These are phyloP conservation scores for Candida mattraensis DNA, from an alignment of 805 yeast species.

Conservation along the genomic window DNA sequence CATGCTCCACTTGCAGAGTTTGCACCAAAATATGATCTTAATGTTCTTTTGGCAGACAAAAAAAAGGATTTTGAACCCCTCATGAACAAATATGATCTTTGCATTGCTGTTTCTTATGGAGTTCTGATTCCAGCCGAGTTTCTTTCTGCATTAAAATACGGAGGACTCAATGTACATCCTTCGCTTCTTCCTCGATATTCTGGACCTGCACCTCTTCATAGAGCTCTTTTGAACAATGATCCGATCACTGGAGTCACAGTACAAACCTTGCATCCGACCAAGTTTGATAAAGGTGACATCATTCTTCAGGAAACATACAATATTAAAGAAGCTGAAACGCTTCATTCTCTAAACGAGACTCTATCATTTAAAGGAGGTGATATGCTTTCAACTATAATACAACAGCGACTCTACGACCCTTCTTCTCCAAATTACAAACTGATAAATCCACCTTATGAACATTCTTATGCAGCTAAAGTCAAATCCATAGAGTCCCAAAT, in stretches of 20 bases:
- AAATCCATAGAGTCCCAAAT: constrained; percentile 41
- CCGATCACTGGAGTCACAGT: constrained; percentile 76
- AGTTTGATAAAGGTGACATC: constrained; percentile 79
- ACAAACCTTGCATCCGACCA: constrained; percentile 85
- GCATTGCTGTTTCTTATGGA: constrained; percentile 94
- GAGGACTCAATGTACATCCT: constrained; percentile 92
- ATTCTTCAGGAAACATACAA: constrained; percentile 53
- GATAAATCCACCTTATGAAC: constrained; percentile 32
- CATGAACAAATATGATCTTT: constrained; percentile 48
- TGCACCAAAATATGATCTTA: constrained; percentile 36
- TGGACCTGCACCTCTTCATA: constrained; percentile 90
- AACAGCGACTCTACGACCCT: constrained; percentile 30
- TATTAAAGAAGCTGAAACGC: constrained; percentile 45
- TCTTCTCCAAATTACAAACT: constrained; percentile 8
- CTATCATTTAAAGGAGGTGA: constrained; percentile 65
- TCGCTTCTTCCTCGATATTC: constrained; percentile 78
- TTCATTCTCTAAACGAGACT: constrained; percentile 43
- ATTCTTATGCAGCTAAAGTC: constrained; percentile 61
- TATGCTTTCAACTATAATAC: constrained; percentile 48
- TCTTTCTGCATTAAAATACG: constrained; percentile 46
- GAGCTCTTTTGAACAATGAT: constrained; percentile 67
- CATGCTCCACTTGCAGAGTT: constrained; percentile 55
- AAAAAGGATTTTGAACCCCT: constrained; percentile 36
- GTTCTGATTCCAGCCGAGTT: constrained; percentile 68
- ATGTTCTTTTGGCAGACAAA: constrained; percentile 52